Percentiles rank a stretch among this genome's conserved stretches.
Evolutionary conservation across 768 basidiomycete species (phyloP).

Genomic region (Clitopilus hobsonii): DNA sequence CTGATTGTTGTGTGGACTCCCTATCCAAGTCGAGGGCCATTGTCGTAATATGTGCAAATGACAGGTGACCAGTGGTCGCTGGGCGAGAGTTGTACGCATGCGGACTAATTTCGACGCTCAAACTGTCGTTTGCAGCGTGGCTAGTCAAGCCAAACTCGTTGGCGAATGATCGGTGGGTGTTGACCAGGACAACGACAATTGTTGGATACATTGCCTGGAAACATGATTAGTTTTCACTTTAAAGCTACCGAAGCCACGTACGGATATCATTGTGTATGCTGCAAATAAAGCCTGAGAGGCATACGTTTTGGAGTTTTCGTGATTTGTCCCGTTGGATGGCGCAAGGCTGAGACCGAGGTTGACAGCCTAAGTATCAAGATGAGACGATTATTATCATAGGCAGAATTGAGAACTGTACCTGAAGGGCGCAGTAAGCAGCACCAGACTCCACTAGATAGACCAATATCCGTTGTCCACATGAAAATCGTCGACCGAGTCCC

Average conservation of each 20-base stretch:
- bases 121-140: neutral
- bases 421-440: conserved; percentile 10
- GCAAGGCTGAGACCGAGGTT: neutral
- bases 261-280: neutral
- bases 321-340: neutral
- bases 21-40: no score
- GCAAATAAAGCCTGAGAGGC: conserved; percentile 2
- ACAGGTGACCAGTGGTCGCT: conserved; percentile 4
- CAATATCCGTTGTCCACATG: conserved; percentile 5
- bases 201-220: conserved; percentile 1
- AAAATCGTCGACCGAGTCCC: conserved; percentile 1
- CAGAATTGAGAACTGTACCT: conserved; percentile 7
- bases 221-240: neutral
- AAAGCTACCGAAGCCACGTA: neutral
- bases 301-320: neutral
- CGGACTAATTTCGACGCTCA: no score
- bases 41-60: conserved; percentile 1
- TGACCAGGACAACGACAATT: neutral
- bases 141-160: neutral
- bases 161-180: conserved; percentile 2
- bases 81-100: neutral
- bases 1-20: no score
- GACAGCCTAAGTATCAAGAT: conserved; percentile 1
- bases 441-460: conserved; percentile 14
- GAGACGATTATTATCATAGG: neutral